Evolutionary conservation across 1,139 yeast species (phyloP), one percentile per base, ranked within the genome.

Genomic region (Suhomyces maxii): DNA sequence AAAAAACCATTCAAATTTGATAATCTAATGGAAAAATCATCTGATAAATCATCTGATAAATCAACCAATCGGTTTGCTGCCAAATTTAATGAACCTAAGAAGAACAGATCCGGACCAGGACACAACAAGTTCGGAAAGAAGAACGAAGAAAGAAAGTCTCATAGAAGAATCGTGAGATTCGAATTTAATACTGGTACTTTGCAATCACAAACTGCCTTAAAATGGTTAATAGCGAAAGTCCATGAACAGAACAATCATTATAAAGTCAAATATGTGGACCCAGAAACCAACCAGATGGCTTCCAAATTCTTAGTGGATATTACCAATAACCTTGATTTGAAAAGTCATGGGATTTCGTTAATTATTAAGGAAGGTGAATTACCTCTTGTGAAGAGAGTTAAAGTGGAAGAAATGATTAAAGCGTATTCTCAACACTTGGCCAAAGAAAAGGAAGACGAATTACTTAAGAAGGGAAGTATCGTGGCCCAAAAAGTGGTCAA

Each of bases 381-480:
- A 7, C 67, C 72, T 4, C 51, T 73, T 41, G 56, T 75, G 1
- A 71, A 69, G 41, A 45, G 53, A 11, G 59, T 63, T 6, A 57
- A 59, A 11, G 57, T 60, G 6, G 53, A 46, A 26, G 73, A 70
- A 11, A 75, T 75, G 80, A 47, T 71, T 14, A 60, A 62, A 44
- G 46, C 47, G 1, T 72, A 69, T 49, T 54, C 66, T 3, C 68
- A 70, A 28, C 62, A 65, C 42, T 56, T 71, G 34, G 77, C 79
- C 0, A 57, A 54, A 6, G 43, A 54, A 26, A 65, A 64, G 42
- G 73, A 72, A 48, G 49, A 62, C 39, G 71, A 66, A 42, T 57
- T 75, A 25, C 53, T 73, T 37, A 59, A 61, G 33, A 53, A 57
- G 51, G 80, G 79, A 0, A 71, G 75, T 42, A 45, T 54, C 1